Evolutionary conservation across 1,284 basidiomycete genomes (phyloP).

Genomic region (Agroathelia rolfsii): DNA sequence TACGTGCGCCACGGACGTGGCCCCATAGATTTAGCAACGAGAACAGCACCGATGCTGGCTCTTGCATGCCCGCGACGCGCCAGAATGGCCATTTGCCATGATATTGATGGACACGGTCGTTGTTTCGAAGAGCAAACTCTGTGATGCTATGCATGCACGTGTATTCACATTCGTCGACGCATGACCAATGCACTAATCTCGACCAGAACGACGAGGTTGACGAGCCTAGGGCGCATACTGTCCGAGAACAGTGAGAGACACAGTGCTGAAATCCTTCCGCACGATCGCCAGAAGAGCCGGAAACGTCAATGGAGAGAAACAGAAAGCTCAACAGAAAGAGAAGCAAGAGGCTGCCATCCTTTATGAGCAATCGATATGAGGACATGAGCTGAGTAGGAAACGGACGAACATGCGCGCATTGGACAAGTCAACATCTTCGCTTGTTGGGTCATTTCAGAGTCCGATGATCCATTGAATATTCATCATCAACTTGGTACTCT

Average conservation of each 20-base stretch:
- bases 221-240: constrained; percentile 21
- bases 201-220: constrained; percentile 34
- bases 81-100: constrained; percentile 98
- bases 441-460: too few relatives aligned
- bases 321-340: too few relatives aligned
- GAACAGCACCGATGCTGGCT: constrained; percentile 88
- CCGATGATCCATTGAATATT: too few relatives aligned
- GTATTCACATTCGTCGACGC: constrained; percentile 84
- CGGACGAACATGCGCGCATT: too few relatives aligned
- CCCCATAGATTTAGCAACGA: constrained; percentile 76
- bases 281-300: constrained; percentile 59
- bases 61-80: constrained; percentile 80
- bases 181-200: constrained; percentile 64
- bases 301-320: too few relatives aligned
- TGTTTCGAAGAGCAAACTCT: constrained; percentile 37
- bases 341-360: too few relatives aligned
- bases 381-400: too few relatives aligned
- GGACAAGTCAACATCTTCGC: too few relatives aligned
- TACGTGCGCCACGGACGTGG: constrained; percentile 50
- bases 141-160: constrained; percentile 82
- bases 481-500: too few relatives aligned
- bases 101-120: constrained; percentile 60
- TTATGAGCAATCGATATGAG: too few relatives aligned
- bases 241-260: constrained; percentile 29
- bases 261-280: constrained; percentile 45